A percentile compares a stretch with the other conserved stretches of the same genome.
Conservation (phyloP, 2,329 filamentous ascomycete species). For the Malbranchea zuffiana region DNA sequence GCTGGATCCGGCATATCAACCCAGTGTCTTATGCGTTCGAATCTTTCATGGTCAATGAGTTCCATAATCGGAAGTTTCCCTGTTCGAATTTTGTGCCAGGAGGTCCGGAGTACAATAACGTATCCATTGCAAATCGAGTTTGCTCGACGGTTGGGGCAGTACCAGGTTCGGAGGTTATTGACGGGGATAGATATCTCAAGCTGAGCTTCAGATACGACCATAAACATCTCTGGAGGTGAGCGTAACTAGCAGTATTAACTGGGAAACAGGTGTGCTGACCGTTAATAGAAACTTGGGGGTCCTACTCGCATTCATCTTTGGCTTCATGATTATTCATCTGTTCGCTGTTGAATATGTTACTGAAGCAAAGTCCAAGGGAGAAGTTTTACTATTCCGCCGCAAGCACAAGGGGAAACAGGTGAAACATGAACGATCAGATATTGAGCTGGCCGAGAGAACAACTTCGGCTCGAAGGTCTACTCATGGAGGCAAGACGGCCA, state of each 20-base stretch:
- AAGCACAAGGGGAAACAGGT: too few relatives aligned
- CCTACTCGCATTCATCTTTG: slow-evolving; percentile 50
- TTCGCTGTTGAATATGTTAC: slow-evolving; percentile 50
- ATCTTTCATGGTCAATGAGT: slow-evolving; percentile 72
- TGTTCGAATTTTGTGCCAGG: slow-evolving; percentile 38
- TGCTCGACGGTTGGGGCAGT: slow-evolving; percentile 50
- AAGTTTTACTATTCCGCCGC: slow-evolving; percentile 62
- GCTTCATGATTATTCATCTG: slow-evolving; percentile 53
- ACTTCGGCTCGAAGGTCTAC: not conserved
- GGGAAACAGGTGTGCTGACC: not conserved
- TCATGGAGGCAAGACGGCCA: slow-evolving; percentile 21
- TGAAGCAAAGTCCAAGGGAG: slow-evolving; percentile 62
- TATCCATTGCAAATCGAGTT: slow-evolving; percentile 33
- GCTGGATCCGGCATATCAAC: slow-evolving; percentile 73
- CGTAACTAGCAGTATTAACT: not conserved
- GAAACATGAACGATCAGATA: too few relatives aligned
- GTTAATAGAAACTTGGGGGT: slow-evolving; percentile 53
- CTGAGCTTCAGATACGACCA: slow-evolving; percentile 47
- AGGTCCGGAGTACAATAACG: slow-evolving; percentile 28
- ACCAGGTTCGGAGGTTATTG: slow-evolving; percentile 42
- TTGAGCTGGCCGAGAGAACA: too few relatives aligned
- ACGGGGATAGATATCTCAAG: slow-evolving; percentile 49
- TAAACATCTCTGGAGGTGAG: slow-evolving; percentile 51
- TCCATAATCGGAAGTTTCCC: slow-evolving; percentile 51
- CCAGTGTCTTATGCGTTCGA: slow-evolving; percentile 74